Evolutionary conservation across 306 rosid genomes (phyloP).

Genomic region (Citrullus mucosospermus): DNA sequence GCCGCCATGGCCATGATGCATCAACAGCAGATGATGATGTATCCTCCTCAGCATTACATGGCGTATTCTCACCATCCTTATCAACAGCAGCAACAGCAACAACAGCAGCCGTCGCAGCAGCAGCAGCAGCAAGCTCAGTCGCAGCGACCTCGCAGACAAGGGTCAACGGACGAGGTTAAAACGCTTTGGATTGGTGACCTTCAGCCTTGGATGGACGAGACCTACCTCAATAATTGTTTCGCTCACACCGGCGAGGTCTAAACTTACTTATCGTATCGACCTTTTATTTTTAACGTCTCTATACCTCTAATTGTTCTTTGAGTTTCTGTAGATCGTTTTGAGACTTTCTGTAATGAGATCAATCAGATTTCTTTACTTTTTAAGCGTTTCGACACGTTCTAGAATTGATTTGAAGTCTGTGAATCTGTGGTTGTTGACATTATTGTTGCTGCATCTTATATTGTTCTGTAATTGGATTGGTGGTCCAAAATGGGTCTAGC

Average conservation of each 20-base stretch:
- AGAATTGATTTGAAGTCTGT: not conserved
- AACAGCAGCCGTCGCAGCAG: conserved; percentile 12
- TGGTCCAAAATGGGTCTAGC: not conserved
- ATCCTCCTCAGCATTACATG: conserved; percentile 48
- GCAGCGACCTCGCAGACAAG: conserved; percentile 15
- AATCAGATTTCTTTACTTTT: not conserved
- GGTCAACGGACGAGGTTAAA: conserved; percentile 43
- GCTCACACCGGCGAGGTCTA: conserved; percentile 58
- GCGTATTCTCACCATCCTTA: conserved; percentile 32
- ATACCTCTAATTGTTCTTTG: not conserved
- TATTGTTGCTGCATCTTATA: not conserved
- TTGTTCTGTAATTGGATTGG: not conserved
- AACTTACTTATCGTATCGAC: not conserved
- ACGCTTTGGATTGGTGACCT: conserved; percentile 78
- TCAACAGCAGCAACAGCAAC: conserved; percentile 34
- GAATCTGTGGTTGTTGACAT: not conserved
- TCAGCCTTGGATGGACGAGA: conserved; percentile 72
- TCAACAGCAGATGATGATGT: conserved; percentile 70
- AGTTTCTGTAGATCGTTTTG: not conserved
- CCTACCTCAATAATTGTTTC: conserved; percentile 46
- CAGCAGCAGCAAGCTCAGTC: conserved; percentile 16
- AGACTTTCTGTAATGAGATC: not conserved
- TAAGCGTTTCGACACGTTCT: not conserved
- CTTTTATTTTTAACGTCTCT: not conserved
- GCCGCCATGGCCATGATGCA: conserved; percentile 84